phyloP scores from a whole-genome alignment of 306 rosid genomes.

The Vigna hirtella region DNA sequence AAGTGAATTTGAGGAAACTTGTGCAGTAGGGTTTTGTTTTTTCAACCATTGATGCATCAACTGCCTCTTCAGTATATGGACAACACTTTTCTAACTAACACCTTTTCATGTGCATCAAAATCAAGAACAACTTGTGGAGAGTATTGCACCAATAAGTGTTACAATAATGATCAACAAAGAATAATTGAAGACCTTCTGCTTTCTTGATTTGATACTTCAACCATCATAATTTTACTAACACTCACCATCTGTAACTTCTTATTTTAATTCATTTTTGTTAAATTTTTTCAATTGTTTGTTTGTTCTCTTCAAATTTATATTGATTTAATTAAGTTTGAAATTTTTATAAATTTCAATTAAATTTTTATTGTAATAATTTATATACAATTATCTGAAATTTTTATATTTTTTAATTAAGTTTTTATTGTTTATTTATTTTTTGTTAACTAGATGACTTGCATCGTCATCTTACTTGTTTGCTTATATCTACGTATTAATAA shows the following conservation, averaged over 20 bases:
- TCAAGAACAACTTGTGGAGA: not conserved
- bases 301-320: too few species aligned
- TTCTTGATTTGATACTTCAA: constrained; percentile 34
- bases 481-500: too few species aligned
- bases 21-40: constrained; percentile 6
- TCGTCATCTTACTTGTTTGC: too few species aligned
- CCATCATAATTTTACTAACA: not conserved
- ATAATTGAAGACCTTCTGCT: not conserved
- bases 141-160: not conserved
- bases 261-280: not conserved
- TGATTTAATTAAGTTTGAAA: too few species aligned
- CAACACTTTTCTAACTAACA: constrained; percentile 32
- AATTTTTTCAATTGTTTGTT: not conserved
- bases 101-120: constrained; percentile 20
- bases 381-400: too few species aligned
- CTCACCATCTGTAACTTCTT: not conserved
- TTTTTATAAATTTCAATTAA: too few species aligned
- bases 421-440: too few species aligned
- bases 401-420: too few species aligned
- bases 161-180: not conserved
- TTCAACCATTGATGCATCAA: constrained; percentile 19
- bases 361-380: too few species aligned
- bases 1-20: constrained; percentile 27
- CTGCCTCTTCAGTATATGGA: not conserved
- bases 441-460: too few species aligned